Conservation (phyloP, 2,329 filamentous ascomycete genomes). For the Exophiala sp. region DNA sequence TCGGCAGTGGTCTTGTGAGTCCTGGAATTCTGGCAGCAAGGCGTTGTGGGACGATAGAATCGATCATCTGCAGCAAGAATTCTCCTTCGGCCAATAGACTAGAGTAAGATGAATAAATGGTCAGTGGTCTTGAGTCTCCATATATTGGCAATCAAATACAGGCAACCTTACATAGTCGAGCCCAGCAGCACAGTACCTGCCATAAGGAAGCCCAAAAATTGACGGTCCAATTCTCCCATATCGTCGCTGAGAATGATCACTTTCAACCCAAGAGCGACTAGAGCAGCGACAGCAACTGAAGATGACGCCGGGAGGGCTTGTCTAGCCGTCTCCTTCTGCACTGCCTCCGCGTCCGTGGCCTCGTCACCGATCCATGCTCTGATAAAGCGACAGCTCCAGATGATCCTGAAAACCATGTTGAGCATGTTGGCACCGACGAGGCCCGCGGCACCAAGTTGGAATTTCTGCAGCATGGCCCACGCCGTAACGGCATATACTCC, state of each 20-base stretch:
- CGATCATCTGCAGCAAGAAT: conserved; percentile 21
- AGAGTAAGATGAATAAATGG: not conserved
- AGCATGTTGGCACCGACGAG: conserved; percentile 81
- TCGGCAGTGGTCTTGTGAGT: conserved; percentile 1
- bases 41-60: conserved; percentile 22
- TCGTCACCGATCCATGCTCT: conserved; percentile 26
- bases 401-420: conserved; percentile 80
- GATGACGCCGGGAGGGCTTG: conserved; percentile 5
- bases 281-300: conserved; percentile 3
- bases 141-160: not conserved
- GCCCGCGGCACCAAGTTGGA: conserved; percentile 67
- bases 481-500: conserved; percentile 67
- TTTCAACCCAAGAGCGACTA: conserved; percentile 6
- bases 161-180: conserved; percentile 20
- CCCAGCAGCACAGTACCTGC: conserved; percentile 12
- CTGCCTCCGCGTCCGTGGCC: not conserved
- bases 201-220: conserved; percentile 6
- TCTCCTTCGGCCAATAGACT: conserved; percentile 22
- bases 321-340: not conserved
- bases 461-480: conserved; percentile 50
- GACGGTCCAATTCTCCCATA: conserved; percentile 3
- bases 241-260: not conserved
- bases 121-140: not conserved
- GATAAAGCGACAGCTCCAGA: conserved; percentile 75
- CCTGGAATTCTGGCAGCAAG: conserved; percentile 21